Conservation (phyloP, 1,284 basidiomycete genomes). For the Austroboletus novae-zelandiae region DNA sequence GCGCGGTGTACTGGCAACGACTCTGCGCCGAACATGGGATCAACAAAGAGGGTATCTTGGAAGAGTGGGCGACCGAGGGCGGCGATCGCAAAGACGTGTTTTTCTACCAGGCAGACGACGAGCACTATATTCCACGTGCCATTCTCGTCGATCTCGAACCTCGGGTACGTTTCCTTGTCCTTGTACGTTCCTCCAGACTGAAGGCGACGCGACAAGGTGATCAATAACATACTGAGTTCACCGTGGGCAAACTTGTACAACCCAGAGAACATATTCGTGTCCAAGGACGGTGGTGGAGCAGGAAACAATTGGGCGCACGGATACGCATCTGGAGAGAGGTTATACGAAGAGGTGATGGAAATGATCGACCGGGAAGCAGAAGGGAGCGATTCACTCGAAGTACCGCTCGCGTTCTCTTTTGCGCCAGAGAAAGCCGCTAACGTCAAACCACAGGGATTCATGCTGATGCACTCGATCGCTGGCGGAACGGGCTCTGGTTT, state of each 20-base stretch:
- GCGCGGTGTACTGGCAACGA: constrained; percentile 92
- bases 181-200: background rate
- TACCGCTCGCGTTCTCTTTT: constrained; percentile 28
- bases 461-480: constrained; percentile 98
- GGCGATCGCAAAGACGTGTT: constrained; percentile 99
- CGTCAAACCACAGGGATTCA: constrained; percentile 76
- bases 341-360: constrained; percentile 98
- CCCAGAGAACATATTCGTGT: constrained; percentile 96
- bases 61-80: constrained; percentile 93
- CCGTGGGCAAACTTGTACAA: constrained; percentile 95
- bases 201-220: constrained; percentile 62
- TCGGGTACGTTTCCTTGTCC: constrained; percentile 55
- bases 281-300: constrained; percentile 95
- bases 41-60: constrained; percentile 87
- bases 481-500: constrained; percentile 98
- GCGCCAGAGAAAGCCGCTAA: background rate
- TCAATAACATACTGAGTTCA: constrained; percentile 92
- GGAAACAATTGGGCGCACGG: constrained; percentile 99
- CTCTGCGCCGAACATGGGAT: constrained; percentile 96
- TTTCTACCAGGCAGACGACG: constrained; percentile 99
- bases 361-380: constrained; percentile 99
- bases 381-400: constrained; percentile 96
- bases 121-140: constrained; percentile 97
- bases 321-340: constrained; percentile 83
- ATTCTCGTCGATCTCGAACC: constrained; percentile 98